A percentile compares a stretch with the other conserved stretches of the same genome.
phyloP scores from a whole-genome alignment of 352 stramenopile genomes.

The Phytophthora litchii region DNA sequence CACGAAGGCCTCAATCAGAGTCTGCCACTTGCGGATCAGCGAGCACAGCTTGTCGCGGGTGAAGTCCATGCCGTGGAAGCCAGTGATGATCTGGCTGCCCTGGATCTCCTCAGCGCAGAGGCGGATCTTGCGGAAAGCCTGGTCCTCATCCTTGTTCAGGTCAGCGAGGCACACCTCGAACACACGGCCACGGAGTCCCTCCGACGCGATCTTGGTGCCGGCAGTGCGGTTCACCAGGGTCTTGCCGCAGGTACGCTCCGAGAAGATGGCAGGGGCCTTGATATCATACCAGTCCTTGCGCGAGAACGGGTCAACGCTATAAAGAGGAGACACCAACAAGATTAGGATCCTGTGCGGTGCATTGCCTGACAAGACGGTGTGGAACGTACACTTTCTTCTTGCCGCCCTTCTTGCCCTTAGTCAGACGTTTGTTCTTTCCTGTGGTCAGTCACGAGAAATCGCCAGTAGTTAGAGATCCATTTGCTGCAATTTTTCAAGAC shows the following conservation, averaged over 20 bases:
- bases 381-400: slow-evolving; percentile 92
- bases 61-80: slow-evolving; percentile 94
- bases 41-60: slow-evolving; percentile 99
- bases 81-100: slow-evolving; percentile 85
- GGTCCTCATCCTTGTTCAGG: slow-evolving; percentile 98
- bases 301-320: slow-evolving; percentile 97
- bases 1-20: slow-evolving; percentile 98
- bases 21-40: slow-evolving; percentile 99
- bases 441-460: slow-evolving; percentile 19
- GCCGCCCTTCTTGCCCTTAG: slow-evolving; percentile 92
- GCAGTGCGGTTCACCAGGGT: slow-evolving; percentile 99
- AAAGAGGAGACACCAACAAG: slow-evolving; percentile 11
- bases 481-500: too few relatives aligned
- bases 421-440: slow-evolving; percentile 93
- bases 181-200: slow-evolving; percentile 98
- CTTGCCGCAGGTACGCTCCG: slow-evolving; percentile 97
- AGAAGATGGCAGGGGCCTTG: slow-evolving; percentile 98
- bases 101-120: slow-evolving; percentile 99
- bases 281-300: slow-evolving; percentile 99
- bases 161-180: slow-evolving; percentile 99
- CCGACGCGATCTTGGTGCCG: slow-evolving; percentile 97
- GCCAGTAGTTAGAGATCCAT: slow-evolving; percentile 27
- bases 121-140: slow-evolving; percentile 99
- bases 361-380: background rate
- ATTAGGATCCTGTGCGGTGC: slow-evolving; percentile 14